Conservation (phyloP, 306 rosid genomes). For the Alnus rubra region DNA sequence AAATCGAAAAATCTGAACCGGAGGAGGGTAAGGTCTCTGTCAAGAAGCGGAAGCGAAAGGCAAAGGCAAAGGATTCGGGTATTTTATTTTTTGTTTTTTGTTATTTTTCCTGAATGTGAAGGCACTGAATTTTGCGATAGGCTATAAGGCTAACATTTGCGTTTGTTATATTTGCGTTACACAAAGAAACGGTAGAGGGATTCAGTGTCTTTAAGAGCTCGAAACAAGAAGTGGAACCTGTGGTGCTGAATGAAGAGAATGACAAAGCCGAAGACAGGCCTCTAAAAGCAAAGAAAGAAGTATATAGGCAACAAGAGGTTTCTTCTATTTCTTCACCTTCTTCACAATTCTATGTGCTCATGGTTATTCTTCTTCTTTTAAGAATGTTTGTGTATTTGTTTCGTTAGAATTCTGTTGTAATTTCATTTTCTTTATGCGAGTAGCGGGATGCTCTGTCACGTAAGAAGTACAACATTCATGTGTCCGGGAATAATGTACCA, state of each 20-base stretch:
- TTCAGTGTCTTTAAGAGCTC: constrained; percentile 71
- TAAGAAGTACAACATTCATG: constrained; percentile 77
- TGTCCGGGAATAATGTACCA: constrained; percentile 77
- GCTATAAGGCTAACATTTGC: not conserved
- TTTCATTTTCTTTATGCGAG: constrained; percentile 6
- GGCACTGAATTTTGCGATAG: not conserved
- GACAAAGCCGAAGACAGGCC: constrained; percentile 30
- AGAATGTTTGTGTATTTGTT: not conserved
- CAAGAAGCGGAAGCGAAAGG: constrained; percentile 82
- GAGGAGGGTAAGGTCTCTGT: constrained; percentile 27
- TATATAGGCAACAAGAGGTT: constrained; percentile 78
- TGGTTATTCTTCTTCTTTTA: constrained; percentile 1
- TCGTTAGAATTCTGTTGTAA: constrained; percentile 13
- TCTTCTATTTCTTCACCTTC: constrained; percentile 8
- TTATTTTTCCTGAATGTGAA: not conserved
- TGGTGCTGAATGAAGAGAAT: constrained; percentile 30
- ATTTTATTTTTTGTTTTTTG: not conserved
- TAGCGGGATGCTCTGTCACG: constrained; percentile 73
- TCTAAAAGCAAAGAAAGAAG: constrained; percentile 58
- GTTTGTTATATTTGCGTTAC: constrained; percentile 10
- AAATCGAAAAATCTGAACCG: constrained; percentile 34
- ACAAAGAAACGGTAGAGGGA: constrained; percentile 64
- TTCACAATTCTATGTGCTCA: not conserved
- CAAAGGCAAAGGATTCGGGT: constrained; percentile 58
- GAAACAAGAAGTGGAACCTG: constrained; percentile 26